phyloP scores from a whole-genome alignment of 2,329 filamentous ascomycete genomes.

The Hymenoscyphus albidus region DNA sequence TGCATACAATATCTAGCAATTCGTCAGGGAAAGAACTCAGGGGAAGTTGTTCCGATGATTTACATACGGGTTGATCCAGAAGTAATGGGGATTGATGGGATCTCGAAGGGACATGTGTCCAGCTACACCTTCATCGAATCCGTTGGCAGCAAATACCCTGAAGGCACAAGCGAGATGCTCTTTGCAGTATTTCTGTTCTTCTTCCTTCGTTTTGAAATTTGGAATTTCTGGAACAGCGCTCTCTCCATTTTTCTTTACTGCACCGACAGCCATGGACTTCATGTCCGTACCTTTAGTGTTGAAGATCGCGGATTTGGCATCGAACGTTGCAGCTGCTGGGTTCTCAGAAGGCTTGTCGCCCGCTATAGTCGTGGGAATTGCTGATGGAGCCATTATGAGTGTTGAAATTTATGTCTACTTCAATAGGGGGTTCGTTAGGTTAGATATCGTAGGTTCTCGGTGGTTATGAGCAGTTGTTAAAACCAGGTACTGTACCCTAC shows the following conservation, averaged over 20 bases:
- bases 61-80: constrained; percentile 21
- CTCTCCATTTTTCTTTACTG: not conserved
- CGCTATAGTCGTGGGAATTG: not conserved
- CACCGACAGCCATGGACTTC: constrained; percentile 4
- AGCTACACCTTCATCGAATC: constrained; percentile 40
- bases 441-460: not conserved
- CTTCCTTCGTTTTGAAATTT: constrained; percentile 25
- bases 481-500: not conserved
- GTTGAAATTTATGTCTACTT: not conserved
- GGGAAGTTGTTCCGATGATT: constrained; percentile 57
- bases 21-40: constrained; percentile 54
- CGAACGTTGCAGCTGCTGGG: not conserved
- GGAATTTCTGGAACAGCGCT: not conserved
- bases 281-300: constrained; percentile 1
- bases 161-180: constrained; percentile 44
- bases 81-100: constrained; percentile 21
- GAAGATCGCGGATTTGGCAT: constrained; percentile 6
- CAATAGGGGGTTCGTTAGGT: no score
- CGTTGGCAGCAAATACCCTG: constrained; percentile 41
- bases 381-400: not conserved
- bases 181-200: constrained; percentile 30
- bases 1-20: not conserved
- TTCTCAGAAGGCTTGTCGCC: not conserved
- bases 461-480: not conserved
- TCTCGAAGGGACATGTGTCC: constrained; percentile 30